Evolutionary conservation across 1,284 basidiomycete species (phyloP).

Genomic region (Moesziomyces parantarcticus): DNA sequence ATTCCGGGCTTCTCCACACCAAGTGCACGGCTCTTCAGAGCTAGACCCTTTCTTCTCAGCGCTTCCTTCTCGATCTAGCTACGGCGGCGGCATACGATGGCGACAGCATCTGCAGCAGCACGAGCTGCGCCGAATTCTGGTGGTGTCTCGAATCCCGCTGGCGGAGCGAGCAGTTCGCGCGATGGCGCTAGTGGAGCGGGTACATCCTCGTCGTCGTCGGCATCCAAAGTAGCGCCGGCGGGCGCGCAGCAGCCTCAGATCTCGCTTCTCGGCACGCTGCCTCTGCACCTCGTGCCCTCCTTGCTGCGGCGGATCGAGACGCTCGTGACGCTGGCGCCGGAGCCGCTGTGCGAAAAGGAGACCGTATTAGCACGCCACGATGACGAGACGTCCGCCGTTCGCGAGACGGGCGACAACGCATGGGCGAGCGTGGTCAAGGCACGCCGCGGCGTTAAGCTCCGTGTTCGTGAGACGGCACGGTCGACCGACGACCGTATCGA

Average conservation of each 20-base stretch:
- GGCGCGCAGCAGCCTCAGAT: slow-evolving; percentile 34
- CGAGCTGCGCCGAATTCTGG: neutral
- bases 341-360: slow-evolving; percentile 29
- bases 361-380: slow-evolving; percentile 38
- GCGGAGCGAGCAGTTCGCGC: no score
- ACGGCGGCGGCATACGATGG: neutral
- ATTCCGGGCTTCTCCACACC: neutral
- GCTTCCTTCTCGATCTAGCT: neutral
- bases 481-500: slow-evolving; percentile 2
- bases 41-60: neutral
- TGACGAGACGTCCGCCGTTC: slow-evolving; percentile 26
- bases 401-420: slow-evolving; percentile 50
- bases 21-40: neutral
- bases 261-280: slow-evolving; percentile 39
- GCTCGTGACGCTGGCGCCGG: slow-evolving; percentile 17
- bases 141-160: neutral
- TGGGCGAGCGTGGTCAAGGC: slow-evolving; percentile 46
- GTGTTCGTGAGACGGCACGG: slow-evolving; percentile 16
- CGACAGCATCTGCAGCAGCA: neutral
- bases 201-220: no score
- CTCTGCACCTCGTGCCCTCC: slow-evolving; percentile 13
- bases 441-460: slow-evolving; percentile 24
- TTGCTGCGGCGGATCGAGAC: slow-evolving; percentile 25
- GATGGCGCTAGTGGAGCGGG: neutral
- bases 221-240: slow-evolving; percentile 9